Evolutionary conservation across 2,329 filamentous ascomycete species (phyloP).

Genomic region (Aspergillus spinulosporus): DNA sequence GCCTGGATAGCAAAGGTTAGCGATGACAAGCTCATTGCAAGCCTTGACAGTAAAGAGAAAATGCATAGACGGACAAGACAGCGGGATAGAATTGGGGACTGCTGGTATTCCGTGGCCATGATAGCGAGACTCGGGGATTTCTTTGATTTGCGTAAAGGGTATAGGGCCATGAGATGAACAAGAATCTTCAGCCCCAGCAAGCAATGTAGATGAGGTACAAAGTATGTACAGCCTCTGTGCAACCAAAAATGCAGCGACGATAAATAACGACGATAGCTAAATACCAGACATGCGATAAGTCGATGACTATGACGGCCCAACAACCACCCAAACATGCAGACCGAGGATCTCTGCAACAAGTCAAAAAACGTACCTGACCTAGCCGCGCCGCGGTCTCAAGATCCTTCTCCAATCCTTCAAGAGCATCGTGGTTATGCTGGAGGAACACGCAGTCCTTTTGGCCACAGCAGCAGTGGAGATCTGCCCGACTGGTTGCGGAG

Average conservation of each 20-base stretch:
- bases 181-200: constrained; percentile 17
- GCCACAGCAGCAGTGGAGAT: constrained; percentile 76
- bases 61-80: constrained; percentile 34
- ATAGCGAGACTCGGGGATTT: constrained; percentile 1
- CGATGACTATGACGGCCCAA: constrained; percentile 4
- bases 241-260: constrained; percentile 11
- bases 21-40: constrained; percentile 43
- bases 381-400: constrained; percentile 82
- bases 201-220: constrained; percentile 16
- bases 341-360: background rate
- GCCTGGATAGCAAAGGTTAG: constrained; percentile 81
- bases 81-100: constrained; percentile 31
- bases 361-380: constrained; percentile 74
- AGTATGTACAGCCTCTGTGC: constrained; percentile 3
- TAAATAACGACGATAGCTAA: constrained; percentile 12
- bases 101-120: constrained; percentile 26
- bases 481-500: constrained; percentile 25
- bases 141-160: background rate
- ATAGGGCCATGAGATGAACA: background rate
- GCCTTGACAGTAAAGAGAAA: constrained; percentile 20
- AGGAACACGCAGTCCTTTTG: constrained; percentile 75
- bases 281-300: background rate
- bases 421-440: constrained; percentile 72
- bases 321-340: constrained; percentile 7
- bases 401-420: constrained; percentile 83